A percentile compares a stretch with the other conserved stretches of the same genome.
Conservation (phyloP, 192 early-diverging fungal genomes). For the Coemansia sp. region DNA sequence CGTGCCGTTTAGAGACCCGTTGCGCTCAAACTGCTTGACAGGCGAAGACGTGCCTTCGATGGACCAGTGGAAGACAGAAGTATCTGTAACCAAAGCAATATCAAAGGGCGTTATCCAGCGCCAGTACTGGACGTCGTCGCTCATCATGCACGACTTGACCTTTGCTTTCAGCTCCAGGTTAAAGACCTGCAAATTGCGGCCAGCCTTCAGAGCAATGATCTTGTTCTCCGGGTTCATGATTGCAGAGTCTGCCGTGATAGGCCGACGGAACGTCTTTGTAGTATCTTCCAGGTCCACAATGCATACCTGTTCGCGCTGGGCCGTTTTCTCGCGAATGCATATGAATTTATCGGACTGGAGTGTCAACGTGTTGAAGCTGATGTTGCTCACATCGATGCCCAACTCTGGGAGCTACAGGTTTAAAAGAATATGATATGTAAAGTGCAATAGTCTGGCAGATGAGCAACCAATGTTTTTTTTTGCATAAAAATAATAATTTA, state of each 20-base stretch:
- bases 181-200: conserved; percentile 92
- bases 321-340: conserved; percentile 90
- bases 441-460: conserved; percentile 1
- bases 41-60: conserved; percentile 88
- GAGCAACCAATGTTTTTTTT: background rate
- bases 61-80: conserved; percentile 94
- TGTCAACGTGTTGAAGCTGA: conserved; percentile 96
- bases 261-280: conserved; percentile 77
- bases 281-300: conserved; percentile 92
- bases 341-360: conserved; percentile 98
- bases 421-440: background rate
- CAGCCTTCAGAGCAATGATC: conserved; percentile 95
- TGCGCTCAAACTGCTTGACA: conserved; percentile 90
- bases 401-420: conserved; percentile 76
- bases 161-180: conserved; percentile 95
- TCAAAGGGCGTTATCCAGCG: conserved; percentile 89
- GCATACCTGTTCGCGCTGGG: conserved; percentile 85
- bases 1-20: conserved; percentile 73
- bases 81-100: conserved; percentile 86
- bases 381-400: conserved; percentile 88
- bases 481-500: no score
- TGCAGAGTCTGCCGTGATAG: conserved; percentile 96
- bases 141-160: conserved; percentile 89
- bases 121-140: conserved; percentile 90
- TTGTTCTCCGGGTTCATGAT: conserved; percentile 96